phyloP scores from a whole-genome alignment of 176 grass and related monocot genomes.

The Lolium perenne region DNA sequence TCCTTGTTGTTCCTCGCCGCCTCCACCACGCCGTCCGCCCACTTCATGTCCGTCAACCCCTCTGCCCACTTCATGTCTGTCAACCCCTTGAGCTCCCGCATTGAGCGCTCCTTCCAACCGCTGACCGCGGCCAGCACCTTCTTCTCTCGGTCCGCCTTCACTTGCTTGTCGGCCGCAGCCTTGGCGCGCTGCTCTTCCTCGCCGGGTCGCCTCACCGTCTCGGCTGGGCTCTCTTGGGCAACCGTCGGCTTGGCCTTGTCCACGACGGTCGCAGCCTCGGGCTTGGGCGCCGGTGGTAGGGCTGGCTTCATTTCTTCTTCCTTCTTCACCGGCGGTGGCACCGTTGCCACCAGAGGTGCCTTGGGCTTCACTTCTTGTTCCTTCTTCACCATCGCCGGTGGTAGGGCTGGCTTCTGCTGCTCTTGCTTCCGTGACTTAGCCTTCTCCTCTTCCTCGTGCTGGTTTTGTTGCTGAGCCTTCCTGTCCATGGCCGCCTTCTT shows the following conservation, averaged over 20 bases:
- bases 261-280: background rate
- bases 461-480: background rate
- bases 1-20: conserved; percentile 48
- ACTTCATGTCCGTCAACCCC: background rate
- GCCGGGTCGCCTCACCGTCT: background rate
- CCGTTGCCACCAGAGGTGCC: background rate
- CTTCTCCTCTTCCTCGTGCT: background rate
- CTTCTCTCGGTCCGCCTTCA: background rate
- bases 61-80: conserved; percentile 19
- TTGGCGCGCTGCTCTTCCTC: conserved; percentile 15
- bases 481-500: background rate
- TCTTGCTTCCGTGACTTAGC: conserved; percentile 39
- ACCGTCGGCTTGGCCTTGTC: background rate
- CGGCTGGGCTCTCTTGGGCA: background rate
- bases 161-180: background rate
- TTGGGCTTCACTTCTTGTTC: conserved; percentile 14
- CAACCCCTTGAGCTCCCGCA: conserved; percentile 30
- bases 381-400: background rate
- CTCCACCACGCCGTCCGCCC: conserved; percentile 41
- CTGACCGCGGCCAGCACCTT: background rate
- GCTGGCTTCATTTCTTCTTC: background rate
- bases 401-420: conserved; percentile 5
- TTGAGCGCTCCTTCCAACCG: conserved; percentile 29
- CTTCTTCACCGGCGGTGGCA: background rate
- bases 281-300: too few species aligned